phyloP scores from a whole-genome alignment of 2,329 filamentous ascomycete genomes.

The Purpureocillium lavendulum region DNA sequence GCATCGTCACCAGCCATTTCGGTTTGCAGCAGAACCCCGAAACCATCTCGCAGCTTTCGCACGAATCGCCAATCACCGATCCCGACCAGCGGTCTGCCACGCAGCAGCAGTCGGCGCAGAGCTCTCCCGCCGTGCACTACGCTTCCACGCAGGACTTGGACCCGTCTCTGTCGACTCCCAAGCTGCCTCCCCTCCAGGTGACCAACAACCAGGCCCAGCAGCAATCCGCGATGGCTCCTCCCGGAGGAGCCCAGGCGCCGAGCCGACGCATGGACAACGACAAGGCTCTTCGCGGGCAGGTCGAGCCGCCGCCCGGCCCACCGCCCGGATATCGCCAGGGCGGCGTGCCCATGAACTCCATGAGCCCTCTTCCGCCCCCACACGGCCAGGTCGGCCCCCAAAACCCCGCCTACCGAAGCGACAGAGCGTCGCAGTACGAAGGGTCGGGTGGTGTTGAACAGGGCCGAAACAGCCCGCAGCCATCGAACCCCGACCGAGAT shows the following conservation, averaged over 20 bases:
- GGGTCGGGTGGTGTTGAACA: constrained; percentile 30
- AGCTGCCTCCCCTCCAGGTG: constrained; percentile 18
- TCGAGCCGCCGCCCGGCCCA: constrained; percentile 35
- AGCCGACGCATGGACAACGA: constrained; percentile 43
- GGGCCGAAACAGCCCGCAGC: constrained; percentile 50
- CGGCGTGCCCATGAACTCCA: constrained; percentile 32
- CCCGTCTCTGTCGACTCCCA: constrained; percentile 17
- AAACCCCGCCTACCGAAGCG: constrained; percentile 30
- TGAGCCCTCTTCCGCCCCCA: constrained; percentile 34
- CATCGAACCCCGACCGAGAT: constrained; percentile 32
- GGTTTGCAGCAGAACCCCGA: constrained; percentile 41
- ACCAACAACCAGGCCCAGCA: constrained; percentile 18
- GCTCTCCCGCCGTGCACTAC: constrained; percentile 34
- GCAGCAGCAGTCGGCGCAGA: constrained; percentile 34
- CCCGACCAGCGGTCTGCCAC: constrained; percentile 33
- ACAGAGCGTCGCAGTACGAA: constrained; percentile 35
- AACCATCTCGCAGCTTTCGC: constrained; percentile 53
- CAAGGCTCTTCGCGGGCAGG: constrained; percentile 32
- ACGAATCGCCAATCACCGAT: constrained; percentile 49
- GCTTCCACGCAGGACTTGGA: constrained; percentile 25
- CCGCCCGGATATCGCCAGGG: constrained; percentile 45
- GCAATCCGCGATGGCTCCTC: constrained; percentile 38
- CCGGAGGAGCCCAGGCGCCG: constrained; percentile 31
- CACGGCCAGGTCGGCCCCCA: constrained; percentile 18
- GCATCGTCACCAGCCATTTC: constrained; percentile 25